These are phyloP conservation scores for Sarocladium strictum DNA, from an alignment of 2,329 filamentous ascomycete genomes.

Conservation along the genomic window DNA sequence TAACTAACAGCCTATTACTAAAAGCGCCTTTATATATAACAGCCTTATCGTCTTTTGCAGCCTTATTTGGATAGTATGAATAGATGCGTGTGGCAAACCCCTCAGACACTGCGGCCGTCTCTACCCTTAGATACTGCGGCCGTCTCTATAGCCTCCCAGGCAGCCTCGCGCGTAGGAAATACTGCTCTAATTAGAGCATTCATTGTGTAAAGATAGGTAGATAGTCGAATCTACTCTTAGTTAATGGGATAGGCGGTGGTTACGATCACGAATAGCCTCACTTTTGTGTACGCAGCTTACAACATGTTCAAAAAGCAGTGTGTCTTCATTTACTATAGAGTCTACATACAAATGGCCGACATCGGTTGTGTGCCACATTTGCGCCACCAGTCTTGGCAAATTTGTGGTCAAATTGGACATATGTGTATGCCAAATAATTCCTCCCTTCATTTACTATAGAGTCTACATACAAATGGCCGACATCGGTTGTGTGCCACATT, in stretches of 20 bases:
- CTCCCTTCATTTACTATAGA: not conserved
- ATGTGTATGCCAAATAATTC: no score
- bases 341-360: not conserved
- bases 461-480: not conserved
- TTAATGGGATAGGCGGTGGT: no score
- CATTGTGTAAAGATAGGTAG: not conserved
- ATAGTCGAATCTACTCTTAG: not conserved
- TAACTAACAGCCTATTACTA: no score
- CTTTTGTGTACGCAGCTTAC: not conserved
- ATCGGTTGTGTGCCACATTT: not conserved
- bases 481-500: not conserved
- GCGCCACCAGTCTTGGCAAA: no score
- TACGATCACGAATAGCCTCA: not conserved
- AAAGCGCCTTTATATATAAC: constrained; percentile 5
- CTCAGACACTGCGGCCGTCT: no score
- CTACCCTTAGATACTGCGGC: not conserved
- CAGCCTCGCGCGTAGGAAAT: not conserved
- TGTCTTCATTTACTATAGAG: not conserved
- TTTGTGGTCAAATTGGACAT: not conserved
- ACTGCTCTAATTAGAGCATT: not conserved
- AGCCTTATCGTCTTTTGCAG: not conserved
- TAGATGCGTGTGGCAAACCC: not conserved
- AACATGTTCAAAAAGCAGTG: not conserved
- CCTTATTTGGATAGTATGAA: not conserved
- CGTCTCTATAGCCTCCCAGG: not conserved